Evolutionary conservation across 2,329 filamentous ascomycete species (phyloP), one percentile per base, ranked within the genome.

Genomic region (Aspergillus fumigatiaffinis): DNA sequence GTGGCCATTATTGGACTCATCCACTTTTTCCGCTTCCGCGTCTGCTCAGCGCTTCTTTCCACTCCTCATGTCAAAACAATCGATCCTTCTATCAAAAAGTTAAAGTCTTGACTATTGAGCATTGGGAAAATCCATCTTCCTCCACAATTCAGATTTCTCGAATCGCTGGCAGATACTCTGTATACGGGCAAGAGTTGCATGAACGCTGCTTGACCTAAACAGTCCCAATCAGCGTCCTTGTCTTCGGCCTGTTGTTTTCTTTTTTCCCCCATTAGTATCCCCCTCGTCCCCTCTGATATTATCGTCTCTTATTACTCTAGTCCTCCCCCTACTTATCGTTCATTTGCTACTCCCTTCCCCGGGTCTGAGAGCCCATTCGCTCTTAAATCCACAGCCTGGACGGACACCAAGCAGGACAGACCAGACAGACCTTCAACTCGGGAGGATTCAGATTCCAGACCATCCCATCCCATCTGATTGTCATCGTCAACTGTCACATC

Each of bases 391-490:
- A 46, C 14, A 44, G 20, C 3, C 41, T 10, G 42, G 42, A 20
- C 20, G 10, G 41, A 44, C n/a, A 20, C 21, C 21, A 44, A 21
- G 21, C 41, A 44, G 41, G 42, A 26, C 50, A 51, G 20, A 35
- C 50, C 14, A 17, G 32, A 17, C 32, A 7, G 14, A 38, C 14
- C 14, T 38, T 38, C 14, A 38, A 17, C 32, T 38, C 32, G 32
- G 32, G 32, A 38, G 32, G 32, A 17, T 17, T 17, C 51, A 26
- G 32, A 53, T 41, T 53, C 51, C 51, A 53, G 52, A 54, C 53
- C 55, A 26, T 56, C 53, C 52, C 51, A 53, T 59, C 54, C 41
- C 56, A 44, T 48, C 48, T 49, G 47, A 23, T 52, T 50, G 54
- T 52, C 55, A 46, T 60, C 41, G 25, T 47, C 44, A 29, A 51